These are phyloP conservation scores for Pseudogymnoascus sp. DNA, from an alignment of 2,329 filamentous ascomycete species.

Conservation along the genomic window DNA sequence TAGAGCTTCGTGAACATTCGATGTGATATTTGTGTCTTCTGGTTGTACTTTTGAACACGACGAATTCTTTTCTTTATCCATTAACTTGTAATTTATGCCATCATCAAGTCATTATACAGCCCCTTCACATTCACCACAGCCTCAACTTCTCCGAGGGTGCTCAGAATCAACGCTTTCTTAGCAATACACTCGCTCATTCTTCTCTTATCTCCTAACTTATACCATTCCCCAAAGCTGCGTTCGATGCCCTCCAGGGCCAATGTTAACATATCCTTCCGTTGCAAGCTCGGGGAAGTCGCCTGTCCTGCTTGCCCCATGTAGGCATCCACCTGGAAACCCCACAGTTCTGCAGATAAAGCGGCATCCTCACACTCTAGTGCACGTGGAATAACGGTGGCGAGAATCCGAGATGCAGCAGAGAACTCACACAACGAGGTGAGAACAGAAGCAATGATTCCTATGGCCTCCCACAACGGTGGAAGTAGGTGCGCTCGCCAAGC, in stretches of 20 bases:
- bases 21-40: no score
- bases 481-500: constrained; percentile 52
- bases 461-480: constrained; percentile 52
- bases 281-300: constrained; percentile 25
- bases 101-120: constrained; percentile 42
- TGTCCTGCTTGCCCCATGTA: constrained; percentile 56
- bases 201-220: constrained; percentile 51
- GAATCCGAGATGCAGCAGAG: constrained; percentile 44
- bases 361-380: constrained; percentile 54
- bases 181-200: constrained; percentile 45
- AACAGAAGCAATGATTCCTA: constrained; percentile 48
- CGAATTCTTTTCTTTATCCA: no score
- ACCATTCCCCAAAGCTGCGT: constrained; percentile 44
- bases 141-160: constrained; percentile 46
- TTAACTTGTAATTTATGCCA: neutral
- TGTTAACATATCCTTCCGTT: constrained; percentile 41
- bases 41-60: no score
- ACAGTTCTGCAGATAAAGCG: constrained; percentile 47
- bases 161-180: constrained; percentile 59
- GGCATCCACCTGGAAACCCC: constrained; percentile 53
- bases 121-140: constrained; percentile 49
- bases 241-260: constrained; percentile 42
- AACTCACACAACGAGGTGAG: constrained; percentile 55
- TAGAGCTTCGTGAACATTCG: no score
- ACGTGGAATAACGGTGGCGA: constrained; percentile 56